phyloP scores from a whole-genome alignment of 257 asterid genomes.

The Petrea volubilis region DNA sequence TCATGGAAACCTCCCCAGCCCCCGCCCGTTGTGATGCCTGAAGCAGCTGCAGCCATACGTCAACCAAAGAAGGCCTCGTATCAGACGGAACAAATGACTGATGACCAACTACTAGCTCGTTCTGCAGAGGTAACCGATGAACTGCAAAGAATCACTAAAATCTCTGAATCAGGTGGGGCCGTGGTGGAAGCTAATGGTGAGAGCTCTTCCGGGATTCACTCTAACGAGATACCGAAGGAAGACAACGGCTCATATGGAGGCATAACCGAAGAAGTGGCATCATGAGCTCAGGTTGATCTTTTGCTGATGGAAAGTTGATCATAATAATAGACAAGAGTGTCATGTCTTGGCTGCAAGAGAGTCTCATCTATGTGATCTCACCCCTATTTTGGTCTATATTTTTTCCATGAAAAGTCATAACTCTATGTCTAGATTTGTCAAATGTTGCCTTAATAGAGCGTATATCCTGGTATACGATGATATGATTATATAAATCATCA shows the following conservation, averaged over 20 bases:
- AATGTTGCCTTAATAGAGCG: not conserved
- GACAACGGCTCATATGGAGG: constrained; percentile 45
- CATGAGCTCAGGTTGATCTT: not conserved
- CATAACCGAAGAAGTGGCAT: constrained; percentile 18
- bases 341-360: not conserved
- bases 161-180: constrained; percentile 72
- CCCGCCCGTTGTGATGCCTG: constrained; percentile 90
- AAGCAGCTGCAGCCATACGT: constrained; percentile 94
- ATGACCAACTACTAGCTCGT: constrained; percentile 58
- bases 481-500: not conserved
- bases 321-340: constrained; percentile 13
- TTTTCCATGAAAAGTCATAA: constrained; percentile 1
- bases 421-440: not conserved
- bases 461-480: not conserved
- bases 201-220: constrained; percentile 26
- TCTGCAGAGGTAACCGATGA: constrained; percentile 60
- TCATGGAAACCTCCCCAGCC: constrained; percentile 98
- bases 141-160: constrained; percentile 64
- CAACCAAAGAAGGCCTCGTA: constrained; percentile 68
- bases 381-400: not conserved
- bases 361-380: not conserved
- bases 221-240: constrained; percentile 47
- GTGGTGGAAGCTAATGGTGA: constrained; percentile 42
- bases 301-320: not conserved
- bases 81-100: constrained; percentile 54